Evolutionary conservation across 306 rosid genomes (phyloP).

Genomic region (Lupinus albus): DNA sequence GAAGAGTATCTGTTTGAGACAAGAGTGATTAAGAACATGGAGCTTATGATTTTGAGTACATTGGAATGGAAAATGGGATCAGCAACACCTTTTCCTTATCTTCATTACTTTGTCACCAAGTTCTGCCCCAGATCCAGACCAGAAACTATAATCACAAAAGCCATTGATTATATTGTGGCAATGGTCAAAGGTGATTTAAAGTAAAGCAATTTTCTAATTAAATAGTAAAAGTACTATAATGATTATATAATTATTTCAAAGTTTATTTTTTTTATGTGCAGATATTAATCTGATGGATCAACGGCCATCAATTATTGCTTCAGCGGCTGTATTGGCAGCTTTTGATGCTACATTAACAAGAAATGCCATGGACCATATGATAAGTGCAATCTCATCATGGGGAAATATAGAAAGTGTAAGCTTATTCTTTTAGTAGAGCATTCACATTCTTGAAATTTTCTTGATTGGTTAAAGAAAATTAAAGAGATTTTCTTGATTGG

Average conservation of each 20-base stretch:
- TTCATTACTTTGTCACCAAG: conserved; percentile 62
- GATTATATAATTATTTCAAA: conserved; percentile 11
- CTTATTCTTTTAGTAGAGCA: neutral
- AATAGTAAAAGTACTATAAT: neutral
- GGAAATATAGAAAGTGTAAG: conserved; percentile 72
- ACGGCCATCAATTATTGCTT: conserved; percentile 75
- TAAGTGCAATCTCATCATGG: conserved; percentile 56
- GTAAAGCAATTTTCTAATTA: neutral
- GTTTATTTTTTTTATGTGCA: conserved; percentile 34
- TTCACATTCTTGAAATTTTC: conserved; percentile 1
- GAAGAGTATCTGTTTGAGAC: conserved; percentile 61
- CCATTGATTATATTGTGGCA: conserved; percentile 54
- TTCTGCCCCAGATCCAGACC: conserved; percentile 53
- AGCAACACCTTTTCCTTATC: conserved; percentile 78
- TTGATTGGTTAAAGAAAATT: conserved; percentile 1
- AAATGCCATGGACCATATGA: conserved; percentile 54
- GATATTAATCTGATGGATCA: conserved; percentile 66
- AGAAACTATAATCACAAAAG: conserved; percentile 54
- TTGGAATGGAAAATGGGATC: conserved; percentile 88
- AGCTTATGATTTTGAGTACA: conserved; percentile 61
- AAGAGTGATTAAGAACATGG: conserved; percentile 69
- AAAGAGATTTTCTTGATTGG: neutral
- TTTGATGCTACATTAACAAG: conserved; percentile 56
- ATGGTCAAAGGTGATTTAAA: conserved; percentile 59
- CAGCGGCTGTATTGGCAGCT: conserved; percentile 75